Conservation (phyloP, 2,329 filamentous ascomycete genomes). For the Rhexocercosporidium sp. region DNA sequence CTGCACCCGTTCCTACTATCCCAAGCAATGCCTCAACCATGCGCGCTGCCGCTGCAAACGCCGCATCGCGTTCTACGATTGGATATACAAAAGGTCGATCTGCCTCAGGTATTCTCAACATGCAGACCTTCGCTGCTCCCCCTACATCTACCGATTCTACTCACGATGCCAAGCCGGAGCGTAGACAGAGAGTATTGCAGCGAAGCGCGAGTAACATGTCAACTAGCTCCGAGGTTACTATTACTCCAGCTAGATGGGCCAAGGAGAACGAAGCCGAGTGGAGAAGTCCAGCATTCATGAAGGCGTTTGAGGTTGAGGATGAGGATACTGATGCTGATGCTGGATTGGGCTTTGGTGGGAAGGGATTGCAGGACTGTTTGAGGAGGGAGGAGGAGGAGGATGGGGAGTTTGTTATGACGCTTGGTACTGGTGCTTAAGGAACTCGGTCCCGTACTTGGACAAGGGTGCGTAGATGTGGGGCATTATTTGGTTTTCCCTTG, state of each 20-base stretch:
- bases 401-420: slow-evolving; percentile 61
- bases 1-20: slow-evolving; percentile 48
- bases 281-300: slow-evolving; percentile 58
- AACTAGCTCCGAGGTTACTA: slow-evolving; percentile 49
- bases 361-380: slow-evolving; percentile 37
- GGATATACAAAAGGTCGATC: slow-evolving; percentile 82
- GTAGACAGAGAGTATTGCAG: slow-evolving; percentile 30
- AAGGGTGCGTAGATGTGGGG: neutral
- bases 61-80: slow-evolving; percentile 78
- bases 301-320: slow-evolving; percentile 60
- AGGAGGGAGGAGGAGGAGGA: slow-evolving; percentile 47
- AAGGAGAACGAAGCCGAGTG: slow-evolving; percentile 42
- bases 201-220: slow-evolving; percentile 44
- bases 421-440: slow-evolving; percentile 35
- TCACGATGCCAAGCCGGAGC: slow-evolving; percentile 13
- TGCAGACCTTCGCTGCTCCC: slow-evolving; percentile 2
- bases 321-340: slow-evolving; percentile 50
- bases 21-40: slow-evolving; percentile 53
- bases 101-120: slow-evolving; percentile 48
- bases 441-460: neutral
- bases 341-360: slow-evolving; percentile 36
- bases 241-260: slow-evolving; percentile 54
- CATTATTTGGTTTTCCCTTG: neutral
- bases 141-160: slow-evolving; percentile 8
- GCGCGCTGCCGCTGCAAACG: slow-evolving; percentile 65